Base-by-base conservation (phyloP, 2,329 filamentous ascomycete species). In the Madurella fahalii region DNA sequence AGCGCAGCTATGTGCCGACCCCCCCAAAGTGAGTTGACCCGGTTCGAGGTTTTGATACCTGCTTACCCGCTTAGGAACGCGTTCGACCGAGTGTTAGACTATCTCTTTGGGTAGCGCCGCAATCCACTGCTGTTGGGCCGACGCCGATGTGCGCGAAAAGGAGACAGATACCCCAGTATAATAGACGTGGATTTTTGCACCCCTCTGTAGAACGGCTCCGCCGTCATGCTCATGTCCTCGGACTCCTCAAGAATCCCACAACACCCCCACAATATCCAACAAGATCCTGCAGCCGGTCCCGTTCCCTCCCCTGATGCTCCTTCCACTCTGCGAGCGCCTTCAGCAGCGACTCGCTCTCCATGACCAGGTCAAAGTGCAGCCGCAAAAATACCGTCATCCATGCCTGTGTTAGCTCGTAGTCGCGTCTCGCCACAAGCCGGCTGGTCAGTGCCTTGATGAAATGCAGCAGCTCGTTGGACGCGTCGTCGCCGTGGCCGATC, bases 361-460 rank as follows among this genome's bases (percentile, higher is more conserved):
- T 74, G 41, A 81, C 71, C 39, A 78, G 59, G 60, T 83, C 80
- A 59, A 81, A 81, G 70, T 97, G 93, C 40, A 96, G 74, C 46
- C 86, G 82, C 56, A 99, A 69, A 66, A 97, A 95, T 1, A 97
- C 93, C 2, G 87, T 86, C 91, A 99, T 97, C 93, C 94, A 99
- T 0, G 91, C 90, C 71, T 97, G 92, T 15, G 90, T 88, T 40
- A 99, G 79, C 72, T 99, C 94, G 70, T 95, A 99, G 70, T 97
- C 94, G 46, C 82, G 82, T 60, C 86, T 84, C 48, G 82, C 76
- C 42, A 76, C 72, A 50, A 97, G 74, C 12, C 87, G 79, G 51
- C 75, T 78, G 0, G 89, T 95, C 53, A 99, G 72, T 1, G 91
- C 91, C n/a, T 76, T 71, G 49, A 97, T 85, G 67, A 99, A 99